phyloP scores from a whole-genome alignment of 176 grass and related monocot species.

The Lolium rigidum region DNA sequence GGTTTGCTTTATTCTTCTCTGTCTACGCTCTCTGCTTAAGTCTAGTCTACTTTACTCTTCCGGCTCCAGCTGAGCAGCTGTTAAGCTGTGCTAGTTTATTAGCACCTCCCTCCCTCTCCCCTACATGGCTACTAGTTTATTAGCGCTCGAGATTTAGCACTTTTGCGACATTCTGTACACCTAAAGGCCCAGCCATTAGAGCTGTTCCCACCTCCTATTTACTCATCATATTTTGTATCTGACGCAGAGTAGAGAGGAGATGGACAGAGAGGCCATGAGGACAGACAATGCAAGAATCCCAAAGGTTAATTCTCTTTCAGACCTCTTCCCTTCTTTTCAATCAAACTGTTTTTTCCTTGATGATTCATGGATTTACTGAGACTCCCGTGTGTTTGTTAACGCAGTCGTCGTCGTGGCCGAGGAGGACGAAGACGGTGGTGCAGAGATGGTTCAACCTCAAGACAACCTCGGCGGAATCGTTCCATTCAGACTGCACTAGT shows the following conservation, averaged over 20 bases:
- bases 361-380: background rate
- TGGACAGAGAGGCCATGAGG: conserved; percentile 41
- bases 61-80: conserved; percentile 5
- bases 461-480: conserved; percentile 29
- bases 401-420: conserved; percentile 89
- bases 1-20: conserved; percentile 18
- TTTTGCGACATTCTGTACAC: conserved; percentile 31
- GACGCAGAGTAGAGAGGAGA: conserved; percentile 2
- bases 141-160: background rate
- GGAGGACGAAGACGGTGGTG: conserved; percentile 68
- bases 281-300: conserved; percentile 57
- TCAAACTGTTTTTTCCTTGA: background rate
- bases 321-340: background rate
- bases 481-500: conserved; percentile 66
- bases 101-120: conserved; percentile 8
- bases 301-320: conserved; percentile 51
- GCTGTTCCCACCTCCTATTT: conserved; percentile 1
- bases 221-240: background rate
- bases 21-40: background rate
- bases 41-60: background rate
- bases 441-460: conserved; percentile 82
- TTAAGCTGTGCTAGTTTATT: background rate
- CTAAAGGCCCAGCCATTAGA: conserved; percentile 22
- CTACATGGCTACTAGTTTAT: background rate
- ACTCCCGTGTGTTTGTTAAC: background rate